Base-by-base conservation (phyloP, 345 rosid species). In the Lumnitzera racemosa region DNA sequence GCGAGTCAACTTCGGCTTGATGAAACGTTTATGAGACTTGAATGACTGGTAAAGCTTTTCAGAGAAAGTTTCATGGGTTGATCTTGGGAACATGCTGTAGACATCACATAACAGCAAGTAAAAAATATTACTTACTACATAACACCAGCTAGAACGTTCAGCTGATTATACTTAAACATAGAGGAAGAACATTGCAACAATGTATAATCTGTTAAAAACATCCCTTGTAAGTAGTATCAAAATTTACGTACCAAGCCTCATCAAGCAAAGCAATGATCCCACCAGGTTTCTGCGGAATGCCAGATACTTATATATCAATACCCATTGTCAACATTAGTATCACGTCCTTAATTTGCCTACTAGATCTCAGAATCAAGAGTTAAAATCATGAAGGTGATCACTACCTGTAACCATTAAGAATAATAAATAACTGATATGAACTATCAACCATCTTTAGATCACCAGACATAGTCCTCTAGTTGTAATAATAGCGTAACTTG, bases 251-350 rank as follows among this genome's bases (percentile, higher is more conserved):
- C 98, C 98, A 89, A 64, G 95, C 89, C 75, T 91, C 98, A 66
- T 89, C 96, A 24, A 91, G 89, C 68, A 91, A 80, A 56, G 96
- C 77, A 64, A 91, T 85, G 67, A 89, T 82, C 67, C 98, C 96
- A 31, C 92, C 92, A 3, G 96, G 85, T 79, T 89, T 89, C 98
- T 91, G 95, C 75, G 74, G 73, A 60, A 71, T 55, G 48, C 64
- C 71, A 71, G 48, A 64, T 54, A 36, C 11, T 36, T 36, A 7
- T 27, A 27, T 36, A 36, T 36, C 43, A 36, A 36, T 36, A 9
- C 43, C 11, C 11, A 9, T 36, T 1, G 43, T 36, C 7, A 7
- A 36, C 43, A 36, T 36, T 36, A 9, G 43, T 36, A 36, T 36
- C 43, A 36, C 7, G 10, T 36, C 10, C 11, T 7, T 7, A 7